Evolutionary conservation across 2,329 filamentous ascomycete species (phyloP), one percentile per base, ranked within the genome.

Genomic region (Ascochyta koolunga): DNA sequence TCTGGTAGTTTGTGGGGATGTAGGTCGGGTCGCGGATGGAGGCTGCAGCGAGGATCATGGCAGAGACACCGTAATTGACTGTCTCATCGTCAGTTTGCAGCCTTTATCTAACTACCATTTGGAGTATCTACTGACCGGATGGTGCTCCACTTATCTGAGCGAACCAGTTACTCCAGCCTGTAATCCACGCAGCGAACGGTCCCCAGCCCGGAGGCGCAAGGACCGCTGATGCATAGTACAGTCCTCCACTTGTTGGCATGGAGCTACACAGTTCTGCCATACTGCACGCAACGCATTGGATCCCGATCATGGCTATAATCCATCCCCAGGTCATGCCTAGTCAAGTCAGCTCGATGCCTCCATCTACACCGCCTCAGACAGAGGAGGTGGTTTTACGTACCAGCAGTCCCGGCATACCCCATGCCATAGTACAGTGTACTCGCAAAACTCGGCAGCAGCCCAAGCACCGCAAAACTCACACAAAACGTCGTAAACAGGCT

Each of bases 261-360:
- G 85, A 86, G 2, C 84, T 88, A 64, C 88, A 90, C 16, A 91
- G 77, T 72, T 91, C 88, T 1, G 88, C 88, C 80, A 79, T 81
- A 22, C 70, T 83, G 74, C 85, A 81, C 8, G 88, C 88, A 50
- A 90, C 83, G 70, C 84, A 86, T 67, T 90, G 83, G 33, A 91
- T 89, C 35, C 89, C 89, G 5, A 87, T 62, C 82, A 90, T 89
- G 42, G 87, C 87, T 39, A 91, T 79, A 24, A 90, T 75, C 88
- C 89, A 91, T 5, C 88, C 89, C 88, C 88, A 91, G 2, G 86
- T 86, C 86, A 90, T 89, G 21, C 86, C 86, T 54, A 79, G n/a
- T 7, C 25, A 35, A 32, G 50, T 62, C 31, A 66, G 54, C 21
- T 29, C 29, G 29, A 25, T 31, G 5, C 1, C 8, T 19, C 16